phyloP scores from a whole-genome alignment of 2,329 filamentous ascomycete species.

The Penicillium sp. region DNA sequence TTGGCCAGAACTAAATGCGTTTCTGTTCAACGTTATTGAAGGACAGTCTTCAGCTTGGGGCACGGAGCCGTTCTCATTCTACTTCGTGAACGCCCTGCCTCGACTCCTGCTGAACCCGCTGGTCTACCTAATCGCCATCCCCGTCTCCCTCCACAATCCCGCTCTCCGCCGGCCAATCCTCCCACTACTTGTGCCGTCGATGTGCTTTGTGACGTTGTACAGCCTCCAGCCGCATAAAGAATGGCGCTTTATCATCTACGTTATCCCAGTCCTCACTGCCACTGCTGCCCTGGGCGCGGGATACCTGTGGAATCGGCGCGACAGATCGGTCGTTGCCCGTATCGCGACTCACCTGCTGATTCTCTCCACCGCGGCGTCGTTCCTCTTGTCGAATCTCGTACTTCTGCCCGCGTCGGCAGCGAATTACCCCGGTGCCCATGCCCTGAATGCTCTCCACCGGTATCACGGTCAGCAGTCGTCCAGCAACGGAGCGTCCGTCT shows the following conservation, averaged over 20 bases:
- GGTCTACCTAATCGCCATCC: conserved; percentile 55
- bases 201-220: conserved; percentile 77
- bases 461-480: conserved; percentile 20
- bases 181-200: conserved; percentile 62
- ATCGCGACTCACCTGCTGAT: conserved; percentile 59
- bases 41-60: conserved; percentile 88
- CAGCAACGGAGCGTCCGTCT: conserved; percentile 39
- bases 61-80: conserved; percentile 80
- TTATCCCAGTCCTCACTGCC: conserved; percentile 77
- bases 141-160: conserved; percentile 53
- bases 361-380: conserved; percentile 61
- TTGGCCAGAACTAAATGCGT: conserved; percentile 89
- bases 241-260: conserved; percentile 91
- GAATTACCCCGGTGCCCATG: conserved; percentile 91
- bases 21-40: conserved; percentile 86
- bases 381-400: conserved; percentile 65
- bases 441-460: conserved; percentile 55
- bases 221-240: conserved; percentile 94
- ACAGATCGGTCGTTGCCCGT: conserved; percentile 61
- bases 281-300: conserved; percentile 73
- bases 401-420: conserved; percentile 80
- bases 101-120: conserved; percentile 82
- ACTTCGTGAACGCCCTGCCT: conserved; percentile 79
- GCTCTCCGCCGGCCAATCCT: conserved; percentile 55
- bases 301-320: conserved; percentile 67